phyloP scores from a whole-genome alignment of 148 eudicot genomes.

The Cornus florida region DNA sequence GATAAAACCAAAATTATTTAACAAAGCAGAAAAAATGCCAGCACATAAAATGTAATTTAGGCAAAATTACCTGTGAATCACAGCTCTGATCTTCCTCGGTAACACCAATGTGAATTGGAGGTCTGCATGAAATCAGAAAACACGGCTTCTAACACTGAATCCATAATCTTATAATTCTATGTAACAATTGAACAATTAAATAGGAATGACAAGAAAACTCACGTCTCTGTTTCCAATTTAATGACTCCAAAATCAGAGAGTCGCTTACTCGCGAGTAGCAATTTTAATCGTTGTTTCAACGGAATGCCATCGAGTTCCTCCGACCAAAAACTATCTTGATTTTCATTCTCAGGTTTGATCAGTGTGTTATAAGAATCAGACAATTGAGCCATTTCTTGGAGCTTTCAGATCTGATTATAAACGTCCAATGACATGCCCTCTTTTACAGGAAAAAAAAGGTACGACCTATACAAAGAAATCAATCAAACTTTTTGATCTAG shows the following conservation, averaged over 20 bases:
- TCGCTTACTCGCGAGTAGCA: slow-evolving; percentile 26
- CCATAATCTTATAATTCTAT: background rate
- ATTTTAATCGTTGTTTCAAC: slow-evolving; percentile 47
- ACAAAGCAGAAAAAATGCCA: background rate
- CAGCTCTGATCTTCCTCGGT: slow-evolving; percentile 22
- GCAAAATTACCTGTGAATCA: slow-evolving; percentile 22
- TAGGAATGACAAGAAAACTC: background rate
- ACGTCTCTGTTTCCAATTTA: background rate
- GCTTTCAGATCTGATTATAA: background rate
- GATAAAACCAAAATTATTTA: no score
- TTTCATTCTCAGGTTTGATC: slow-evolving; percentile 7
- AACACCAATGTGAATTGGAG: slow-evolving; percentile 7
- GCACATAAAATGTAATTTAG: background rate
- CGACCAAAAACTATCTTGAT: slow-evolving; percentile 31
- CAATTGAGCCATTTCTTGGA: background rate
- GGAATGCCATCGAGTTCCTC: slow-evolving; percentile 58
- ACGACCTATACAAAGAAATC: background rate
- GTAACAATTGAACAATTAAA: no score
- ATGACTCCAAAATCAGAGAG: background rate
- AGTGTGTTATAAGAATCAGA: background rate
- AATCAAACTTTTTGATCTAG: background rate
- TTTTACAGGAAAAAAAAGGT: background rate
- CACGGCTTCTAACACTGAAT: no score
- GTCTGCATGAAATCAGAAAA: slow-evolving; percentile 11
- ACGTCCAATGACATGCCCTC: background rate